A percentile compares a stretch with the other conserved stretches of the same genome.
These are phyloP conservation scores for Botrytis cinerea DNA, from an alignment of 2,329 filamentous ascomycete genomes.

Conservation along the genomic window DNA sequence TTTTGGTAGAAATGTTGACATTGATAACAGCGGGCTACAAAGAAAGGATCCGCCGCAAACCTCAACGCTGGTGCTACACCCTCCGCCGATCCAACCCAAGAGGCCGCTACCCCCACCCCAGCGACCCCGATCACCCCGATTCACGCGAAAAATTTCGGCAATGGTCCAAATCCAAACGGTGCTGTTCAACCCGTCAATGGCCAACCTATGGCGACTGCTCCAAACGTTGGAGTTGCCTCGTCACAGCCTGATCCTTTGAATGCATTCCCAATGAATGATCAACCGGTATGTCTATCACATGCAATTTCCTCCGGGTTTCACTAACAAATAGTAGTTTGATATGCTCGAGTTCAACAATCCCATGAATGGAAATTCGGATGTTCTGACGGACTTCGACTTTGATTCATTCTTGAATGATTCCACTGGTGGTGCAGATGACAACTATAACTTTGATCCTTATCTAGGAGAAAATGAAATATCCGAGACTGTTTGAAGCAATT, in stretches of 20 bases:
- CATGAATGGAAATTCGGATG: constrained; percentile 52
- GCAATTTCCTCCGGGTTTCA: not conserved
- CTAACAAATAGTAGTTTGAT: constrained; percentile 32
- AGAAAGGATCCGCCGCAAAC: constrained; percentile 65
- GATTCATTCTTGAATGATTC: constrained; percentile 65
- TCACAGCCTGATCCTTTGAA: constrained; percentile 51
- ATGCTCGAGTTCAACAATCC: constrained; percentile 59
- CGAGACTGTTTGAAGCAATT: constrained; percentile 49
- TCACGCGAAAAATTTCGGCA: constrained; percentile 51
- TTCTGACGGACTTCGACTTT: constrained; percentile 68
- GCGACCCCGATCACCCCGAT: constrained; percentile 65
- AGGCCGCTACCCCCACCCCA: constrained; percentile 61
- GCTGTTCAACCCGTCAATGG: constrained; percentile 46
- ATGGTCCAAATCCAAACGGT: constrained; percentile 46
- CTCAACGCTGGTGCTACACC: constrained; percentile 57
- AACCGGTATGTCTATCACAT: constrained; percentile 27
- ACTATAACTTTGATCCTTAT: constrained; percentile 58
- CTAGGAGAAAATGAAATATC: constrained; percentile 61
- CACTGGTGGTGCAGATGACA: constrained; percentile 46
- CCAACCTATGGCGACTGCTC: constrained; percentile 46
- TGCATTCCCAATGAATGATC: constrained; percentile 50
- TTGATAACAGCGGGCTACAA: constrained; percentile 44
- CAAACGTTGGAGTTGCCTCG: constrained; percentile 47
- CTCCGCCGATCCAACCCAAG: constrained; percentile 55
- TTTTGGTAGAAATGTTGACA: constrained; percentile 43